Percentiles rank a stretch among this genome's conserved stretches.
phyloP scores from a whole-genome alignment of 2,329 filamentous ascomycete species.

The Monosporascus ibericus region DNA sequence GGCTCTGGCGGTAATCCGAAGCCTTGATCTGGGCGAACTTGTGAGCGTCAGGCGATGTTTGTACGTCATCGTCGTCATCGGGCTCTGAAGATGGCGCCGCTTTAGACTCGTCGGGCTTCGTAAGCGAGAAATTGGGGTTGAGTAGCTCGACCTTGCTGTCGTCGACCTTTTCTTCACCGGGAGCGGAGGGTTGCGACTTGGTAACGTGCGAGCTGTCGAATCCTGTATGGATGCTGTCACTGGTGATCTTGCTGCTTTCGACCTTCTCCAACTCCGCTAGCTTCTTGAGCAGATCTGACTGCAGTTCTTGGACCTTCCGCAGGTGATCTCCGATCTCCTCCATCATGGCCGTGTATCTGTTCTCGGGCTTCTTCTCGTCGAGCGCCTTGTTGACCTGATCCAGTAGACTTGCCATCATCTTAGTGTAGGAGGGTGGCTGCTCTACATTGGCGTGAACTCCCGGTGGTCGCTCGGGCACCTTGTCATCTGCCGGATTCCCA shows the following conservation, averaged over 20 bases:
- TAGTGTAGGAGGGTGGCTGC: constrained; percentile 76
- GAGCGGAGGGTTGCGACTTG: constrained; percentile 23
- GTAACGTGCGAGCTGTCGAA: constrained; percentile 81
- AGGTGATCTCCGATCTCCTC: constrained; percentile 72
- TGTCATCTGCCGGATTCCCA: constrained; percentile 65
- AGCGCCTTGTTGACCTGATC: constrained; percentile 86
- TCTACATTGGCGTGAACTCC: constrained; percentile 72
- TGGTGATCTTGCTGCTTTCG: constrained; percentile 87
- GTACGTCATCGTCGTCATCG: constrained; percentile 66
- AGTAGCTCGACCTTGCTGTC: constrained; percentile 62
- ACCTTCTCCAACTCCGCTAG: constrained; percentile 78
- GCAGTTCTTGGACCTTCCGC: constrained; percentile 69
- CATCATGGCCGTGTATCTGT: constrained; percentile 70
- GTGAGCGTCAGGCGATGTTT: constrained; percentile 72
- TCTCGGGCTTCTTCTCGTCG: constrained; percentile 65
- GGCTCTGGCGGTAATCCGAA: constrained; percentile 65
- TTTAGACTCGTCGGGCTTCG: constrained; percentile 18
- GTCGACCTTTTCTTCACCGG: constrained; percentile 40
- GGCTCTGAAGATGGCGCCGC: constrained; percentile 9
- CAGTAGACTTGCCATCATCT: constrained; percentile 96
- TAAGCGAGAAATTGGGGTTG: constrained; percentile 55
- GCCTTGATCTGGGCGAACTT: constrained; percentile 74
- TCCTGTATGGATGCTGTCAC: constrained; percentile 79
- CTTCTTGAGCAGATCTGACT: constrained; percentile 67
- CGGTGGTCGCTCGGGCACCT: constrained; percentile 67